These are phyloP conservation scores for Wallacemonas rigidus DNA, from an alignment of 208 protist genomes.

Conservation along the genomic window DNA sequence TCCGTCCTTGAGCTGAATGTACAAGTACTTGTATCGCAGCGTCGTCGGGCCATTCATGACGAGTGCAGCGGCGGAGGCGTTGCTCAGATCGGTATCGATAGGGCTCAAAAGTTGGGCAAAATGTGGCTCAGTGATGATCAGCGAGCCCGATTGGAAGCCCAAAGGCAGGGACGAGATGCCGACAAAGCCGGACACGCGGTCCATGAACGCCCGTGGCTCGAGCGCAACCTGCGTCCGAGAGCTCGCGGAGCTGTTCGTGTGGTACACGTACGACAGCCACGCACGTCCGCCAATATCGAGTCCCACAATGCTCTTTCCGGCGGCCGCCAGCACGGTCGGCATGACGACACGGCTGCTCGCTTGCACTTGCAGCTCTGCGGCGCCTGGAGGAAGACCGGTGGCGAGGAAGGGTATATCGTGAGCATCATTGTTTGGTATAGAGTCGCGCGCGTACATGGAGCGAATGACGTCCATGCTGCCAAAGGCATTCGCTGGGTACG, in stretches of 20 bases:
- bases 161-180: slow-evolving; percentile 62
- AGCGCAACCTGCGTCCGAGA: slow-evolving; percentile 45
- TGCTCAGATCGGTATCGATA: slow-evolving; percentile 37
- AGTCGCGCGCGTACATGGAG: slow-evolving; percentile 55
- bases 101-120: slow-evolving; percentile 59
- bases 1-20: slow-evolving; percentile 57
- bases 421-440: not conserved
- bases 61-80: slow-evolving; percentile 5
- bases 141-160: slow-evolving; percentile 33
- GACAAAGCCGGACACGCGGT: slow-evolving; percentile 88
- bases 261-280: slow-evolving; percentile 58
- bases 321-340: slow-evolving; percentile 40
- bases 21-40: slow-evolving; percentile 56
- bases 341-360: slow-evolving; percentile 28
- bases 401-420: slow-evolving; percentile 15
- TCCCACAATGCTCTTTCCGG: slow-evolving; percentile 39
- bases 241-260: not conserved
- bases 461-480: slow-evolving; percentile 54
- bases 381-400: slow-evolving; percentile 18
- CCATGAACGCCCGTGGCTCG: slow-evolving; percentile 73
- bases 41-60: slow-evolving; percentile 26
- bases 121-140: slow-evolving; percentile 68
- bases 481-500: slow-evolving; percentile 32
- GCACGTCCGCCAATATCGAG: slow-evolving; percentile 24
- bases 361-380: not conserved